A percentile compares a stretch with the other conserved stretches of the same genome.
Conservation (phyloP, 2,329 filamentous ascomycete species). For the Conoideocrella luteorostrata region DNA sequence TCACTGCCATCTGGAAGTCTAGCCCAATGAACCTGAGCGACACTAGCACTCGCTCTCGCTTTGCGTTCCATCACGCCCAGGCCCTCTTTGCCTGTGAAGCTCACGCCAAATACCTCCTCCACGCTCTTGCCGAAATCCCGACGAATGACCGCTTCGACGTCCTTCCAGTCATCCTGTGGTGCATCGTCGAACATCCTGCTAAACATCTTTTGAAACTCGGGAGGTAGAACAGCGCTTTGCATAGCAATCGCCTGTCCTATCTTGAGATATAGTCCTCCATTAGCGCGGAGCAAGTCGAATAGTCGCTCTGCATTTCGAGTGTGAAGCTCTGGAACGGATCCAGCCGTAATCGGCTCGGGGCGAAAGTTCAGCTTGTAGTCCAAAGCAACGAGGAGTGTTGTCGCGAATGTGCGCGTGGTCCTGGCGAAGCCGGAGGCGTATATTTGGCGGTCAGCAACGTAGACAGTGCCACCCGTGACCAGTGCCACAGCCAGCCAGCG, state of each 20-base stretch:
- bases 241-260: slow-evolving; percentile 98
- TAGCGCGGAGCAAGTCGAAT: slow-evolving; percentile 72
- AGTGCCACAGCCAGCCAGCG: slow-evolving; percentile 63
- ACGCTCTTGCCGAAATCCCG: slow-evolving; percentile 83
- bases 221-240: slow-evolving; percentile 90
- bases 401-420: slow-evolving; percentile 73
- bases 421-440: slow-evolving; percentile 76
- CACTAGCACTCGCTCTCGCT: slow-evolving; percentile 73
- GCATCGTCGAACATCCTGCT: slow-evolving; percentile 96
- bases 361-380: slow-evolving; percentile 98
- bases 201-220: slow-evolving; percentile 96
- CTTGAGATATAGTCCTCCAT: slow-evolving; percentile 93
- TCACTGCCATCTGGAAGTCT: slow-evolving; percentile 77
- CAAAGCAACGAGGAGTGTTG: slow-evolving; percentile 71
- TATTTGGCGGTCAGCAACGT: slow-evolving; percentile 63
- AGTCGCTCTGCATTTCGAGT: slow-evolving; percentile 75
- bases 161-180: slow-evolving; percentile 82
- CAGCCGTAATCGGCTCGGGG: slow-evolving; percentile 65
- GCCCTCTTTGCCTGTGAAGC: slow-evolving; percentile 66
- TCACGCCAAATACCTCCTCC: slow-evolving; percentile 89
- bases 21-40: slow-evolving; percentile 97
- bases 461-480: slow-evolving; percentile 53
- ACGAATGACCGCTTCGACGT: slow-evolving; percentile 76
- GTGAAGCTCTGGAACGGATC: slow-evolving; percentile 72
- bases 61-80: slow-evolving; percentile 56